Base-by-base conservation (phyloP, 2,329 filamentous ascomycete genomes). In the Keithomyces neogunnii region DNA sequence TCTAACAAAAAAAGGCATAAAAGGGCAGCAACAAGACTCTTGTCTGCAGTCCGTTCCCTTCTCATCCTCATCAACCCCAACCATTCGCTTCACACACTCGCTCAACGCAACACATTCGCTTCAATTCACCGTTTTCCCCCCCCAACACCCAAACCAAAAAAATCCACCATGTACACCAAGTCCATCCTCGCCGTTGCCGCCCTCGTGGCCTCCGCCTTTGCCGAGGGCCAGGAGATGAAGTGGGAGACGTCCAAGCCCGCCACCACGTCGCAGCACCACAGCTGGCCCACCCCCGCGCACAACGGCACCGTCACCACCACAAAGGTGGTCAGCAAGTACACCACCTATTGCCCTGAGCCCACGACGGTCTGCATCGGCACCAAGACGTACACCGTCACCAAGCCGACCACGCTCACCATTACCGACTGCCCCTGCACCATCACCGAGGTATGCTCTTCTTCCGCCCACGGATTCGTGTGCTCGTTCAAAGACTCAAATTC, bases 361-460 rank as follows among this genome's bases (percentile, higher is more conserved):
- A 80, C 78, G 35, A 72, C 70, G 56, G 59, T 82, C 57, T 76
- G 71, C 56, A 68, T 76, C 64, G 73, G 73, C 60, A 66, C 67
- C 61, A 71, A 74, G 63, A 69, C 69, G 47, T 82, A 78, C 71
- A 74, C 75, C 46, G 72, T 81, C 59, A 76, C 74, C 49, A 69
- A 73, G 63, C 73, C 80, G 54, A 67, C 77, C 59, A 76, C 75
- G 51, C 66, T 82, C 56, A 81, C 76, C 60, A 73, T 84, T 51
- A 73, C 70, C 38, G 68, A 78, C 63, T 80, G 76, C 66, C 74
- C 75, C 52, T 79, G 76, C 70, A 77, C 75, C 44, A 53, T 69
- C 48, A 56, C 60, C 50, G 60, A 67, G 65, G 64, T 63, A 55
- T 52, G 68, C 40, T 19, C 19, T 19, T 19, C 19, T 19, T 19